phyloP scores from a whole-genome alignment of 192 early-diverging fungal species.

The Dimargaris cristalligena region DNA sequence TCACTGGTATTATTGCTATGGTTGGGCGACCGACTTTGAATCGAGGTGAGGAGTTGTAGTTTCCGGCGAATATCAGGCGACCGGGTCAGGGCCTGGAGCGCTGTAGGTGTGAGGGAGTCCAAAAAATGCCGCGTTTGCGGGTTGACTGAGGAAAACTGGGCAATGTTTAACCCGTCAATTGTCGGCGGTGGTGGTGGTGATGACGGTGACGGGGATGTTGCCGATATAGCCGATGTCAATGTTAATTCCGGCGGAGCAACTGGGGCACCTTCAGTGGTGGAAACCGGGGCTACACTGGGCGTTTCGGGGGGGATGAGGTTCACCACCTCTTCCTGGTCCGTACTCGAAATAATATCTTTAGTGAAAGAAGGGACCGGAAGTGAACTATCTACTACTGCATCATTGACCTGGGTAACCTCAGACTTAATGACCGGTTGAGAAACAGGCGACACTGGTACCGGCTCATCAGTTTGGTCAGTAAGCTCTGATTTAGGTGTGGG shows the following conservation, averaged over 20 bases:
- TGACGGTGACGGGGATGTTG: neutral
- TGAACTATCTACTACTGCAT: no score
- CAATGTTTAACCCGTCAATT: neutral
- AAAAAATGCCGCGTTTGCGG: neutral
- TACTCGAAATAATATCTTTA: no score
- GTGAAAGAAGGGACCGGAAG: no score
- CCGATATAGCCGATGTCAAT: neutral
- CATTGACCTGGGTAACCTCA: no score
- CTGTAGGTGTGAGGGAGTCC: constrained; percentile 6
- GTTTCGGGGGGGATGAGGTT: neutral
- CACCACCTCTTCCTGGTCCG: neutral
- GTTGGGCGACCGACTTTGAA: neutral
- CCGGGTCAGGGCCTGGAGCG: neutral
- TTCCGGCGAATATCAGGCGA: constrained; percentile 8
- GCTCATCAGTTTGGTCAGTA: no score
- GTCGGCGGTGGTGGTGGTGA: neutral
- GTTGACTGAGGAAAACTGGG: neutral
- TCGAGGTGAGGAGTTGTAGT: neutral
- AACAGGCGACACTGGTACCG: no score
- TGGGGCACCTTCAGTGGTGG: neutral
- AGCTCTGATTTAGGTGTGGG: no score
- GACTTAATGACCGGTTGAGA: no score
- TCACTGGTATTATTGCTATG: neutral
- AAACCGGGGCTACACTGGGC: neutral
- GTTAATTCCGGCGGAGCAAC: neutral